Conservation (phyloP, 495 filamentous ascomycete genomes). For the Talaromyces adpressus region DNA sequence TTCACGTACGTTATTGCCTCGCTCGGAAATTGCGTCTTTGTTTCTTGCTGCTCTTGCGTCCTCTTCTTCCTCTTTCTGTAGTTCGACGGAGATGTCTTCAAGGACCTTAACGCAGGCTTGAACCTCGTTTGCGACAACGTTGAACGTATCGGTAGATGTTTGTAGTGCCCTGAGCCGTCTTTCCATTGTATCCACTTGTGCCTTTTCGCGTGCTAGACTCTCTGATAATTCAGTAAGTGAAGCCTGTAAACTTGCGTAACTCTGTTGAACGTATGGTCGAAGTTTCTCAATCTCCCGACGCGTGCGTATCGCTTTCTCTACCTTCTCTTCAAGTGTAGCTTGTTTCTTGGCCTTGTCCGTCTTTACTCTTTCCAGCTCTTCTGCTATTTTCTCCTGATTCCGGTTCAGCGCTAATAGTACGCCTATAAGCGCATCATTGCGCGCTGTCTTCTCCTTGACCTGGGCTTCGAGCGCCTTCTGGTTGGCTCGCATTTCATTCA, state of each 20-base stretch:
- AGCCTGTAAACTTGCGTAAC: constrained; percentile 71
- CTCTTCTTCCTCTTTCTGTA: constrained; percentile 87
- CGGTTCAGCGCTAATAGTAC: constrained; percentile 67
- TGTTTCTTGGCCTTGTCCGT: constrained; percentile 66
- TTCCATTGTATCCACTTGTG: constrained; percentile 79
- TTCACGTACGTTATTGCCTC: constrained; percentile 81
- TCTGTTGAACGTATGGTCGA: constrained; percentile 84
- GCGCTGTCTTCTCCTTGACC: constrained; percentile 69
- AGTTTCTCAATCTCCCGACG: constrained; percentile 80
- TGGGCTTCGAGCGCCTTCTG: constrained; percentile 69
- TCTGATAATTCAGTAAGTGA: constrained; percentile 75
- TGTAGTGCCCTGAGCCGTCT: constrained; percentile 81
- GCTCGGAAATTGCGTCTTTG: constrained; percentile 77
- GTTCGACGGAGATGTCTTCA: constrained; percentile 74
- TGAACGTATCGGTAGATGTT: constrained; percentile 83
- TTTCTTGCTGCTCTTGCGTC: constrained; percentile 69
- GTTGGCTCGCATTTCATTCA: constrained; percentile 74
- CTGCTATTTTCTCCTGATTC: constrained; percentile 70
- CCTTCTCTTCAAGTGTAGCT: constrained; percentile 70
- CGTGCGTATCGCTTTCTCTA: constrained; percentile 47
- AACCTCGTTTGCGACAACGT: constrained; percentile 75
- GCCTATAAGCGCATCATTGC: constrained; percentile 79
- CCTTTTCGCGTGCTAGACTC: constrained; percentile 66
- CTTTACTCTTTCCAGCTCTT: constrained; percentile 69
- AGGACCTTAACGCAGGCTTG: constrained; percentile 78